Percentiles rank a stretch among this genome's conserved stretches.
Evolutionary conservation across 2,329 filamentous ascomycete genomes (phyloP).

Genomic region (Aspergillus proliferans): DNA sequence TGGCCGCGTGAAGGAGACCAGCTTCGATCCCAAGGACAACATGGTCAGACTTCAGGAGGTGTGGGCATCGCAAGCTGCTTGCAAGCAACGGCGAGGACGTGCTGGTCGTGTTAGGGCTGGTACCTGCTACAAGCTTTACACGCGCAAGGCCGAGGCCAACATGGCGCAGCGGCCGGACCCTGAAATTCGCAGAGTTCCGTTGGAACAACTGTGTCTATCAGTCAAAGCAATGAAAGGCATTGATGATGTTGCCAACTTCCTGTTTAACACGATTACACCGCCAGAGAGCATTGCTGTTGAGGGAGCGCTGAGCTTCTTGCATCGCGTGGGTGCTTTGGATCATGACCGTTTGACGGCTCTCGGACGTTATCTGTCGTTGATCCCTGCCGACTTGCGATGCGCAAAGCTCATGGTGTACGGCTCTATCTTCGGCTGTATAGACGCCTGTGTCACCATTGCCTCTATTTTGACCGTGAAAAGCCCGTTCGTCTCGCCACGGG

Average conservation of each 20-base stretch:
- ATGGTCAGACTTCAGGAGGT: constrained; percentile 92
- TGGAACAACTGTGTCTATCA: constrained; percentile 90
- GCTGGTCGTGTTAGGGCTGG: constrained; percentile 89
- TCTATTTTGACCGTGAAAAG: constrained; percentile 84
- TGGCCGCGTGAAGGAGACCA: constrained; percentile 92
- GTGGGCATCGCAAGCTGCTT: constrained; percentile 89
- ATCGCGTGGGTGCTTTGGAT: constrained; percentile 81
- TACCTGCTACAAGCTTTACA: constrained; percentile 93
- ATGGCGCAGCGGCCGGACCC: constrained; percentile 88
- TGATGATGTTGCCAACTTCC: constrained; percentile 70
- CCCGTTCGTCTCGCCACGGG: constrained; percentile 77
- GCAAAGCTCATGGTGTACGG: constrained; percentile 95
- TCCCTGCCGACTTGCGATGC: constrained; percentile 86
- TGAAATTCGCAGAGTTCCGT: constrained; percentile 83
- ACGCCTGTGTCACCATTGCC: constrained; percentile 80
- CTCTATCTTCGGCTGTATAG: constrained; percentile 84
- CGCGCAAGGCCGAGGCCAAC: constrained; percentile 69
- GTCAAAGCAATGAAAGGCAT: constrained; percentile 88
- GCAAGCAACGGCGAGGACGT: constrained; percentile 87
- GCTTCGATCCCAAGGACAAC: constrained; percentile 83
- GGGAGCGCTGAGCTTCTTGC: constrained; percentile 70
- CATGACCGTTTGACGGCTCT: constrained; percentile 82
- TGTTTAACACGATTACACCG: constrained; percentile 81
- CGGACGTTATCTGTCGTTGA: constrained; percentile 87
- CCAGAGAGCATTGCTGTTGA: constrained; percentile 80